Evolutionary conservation across 768 basidiomycete genomes (phyloP), one percentile per base, ranked within the genome.

Genomic region (Suillus variegatus): DNA sequence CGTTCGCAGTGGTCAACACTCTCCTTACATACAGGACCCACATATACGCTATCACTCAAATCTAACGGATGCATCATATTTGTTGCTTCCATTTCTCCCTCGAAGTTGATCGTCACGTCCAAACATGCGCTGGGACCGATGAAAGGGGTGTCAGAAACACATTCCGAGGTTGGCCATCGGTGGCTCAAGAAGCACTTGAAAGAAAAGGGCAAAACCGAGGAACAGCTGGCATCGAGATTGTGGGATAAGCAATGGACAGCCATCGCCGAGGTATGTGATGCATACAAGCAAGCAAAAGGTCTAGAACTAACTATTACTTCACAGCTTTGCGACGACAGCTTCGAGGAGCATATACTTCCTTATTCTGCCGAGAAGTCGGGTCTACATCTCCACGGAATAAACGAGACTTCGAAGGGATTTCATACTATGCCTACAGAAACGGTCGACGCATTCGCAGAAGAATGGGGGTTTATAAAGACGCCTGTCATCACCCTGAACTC

Each of bases 391-490:
- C 49, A 51, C 49, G 49, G 49, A 51, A 51, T 51, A 14, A 51
- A 51, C 13, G 22, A 51, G 22, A 51, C 49, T 51, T 25, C 22
- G 49, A 25, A 13, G 14, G 22, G 25, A 25, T 51, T 51, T 28
- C 13, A 51, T 25, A 51, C 49, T 13, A 51, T 51, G 49, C 49
- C 49, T 51, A 51, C 90, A 1, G 74, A 78, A 8, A 75, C 80
- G 28, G 89, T 99, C 32, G 86, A 92, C 60, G 82, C 82, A 0
- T 97, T 99, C 70, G 97, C 97, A 1, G 79, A 83, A 2, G 88
- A 92, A 66, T 99, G 93, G 89, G 97, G 96, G 1, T 94, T 99
- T 81, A 91, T 97, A 75, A 82, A 83, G 61, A 98, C 97, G 0
- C 74, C 77, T 1, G 89, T 86, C 40, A 77, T 83, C 68, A 81